Evolutionary conservation across 1,284 basidiomycete genomes (phyloP).

Genomic region (Omphalotus olearius): DNA sequence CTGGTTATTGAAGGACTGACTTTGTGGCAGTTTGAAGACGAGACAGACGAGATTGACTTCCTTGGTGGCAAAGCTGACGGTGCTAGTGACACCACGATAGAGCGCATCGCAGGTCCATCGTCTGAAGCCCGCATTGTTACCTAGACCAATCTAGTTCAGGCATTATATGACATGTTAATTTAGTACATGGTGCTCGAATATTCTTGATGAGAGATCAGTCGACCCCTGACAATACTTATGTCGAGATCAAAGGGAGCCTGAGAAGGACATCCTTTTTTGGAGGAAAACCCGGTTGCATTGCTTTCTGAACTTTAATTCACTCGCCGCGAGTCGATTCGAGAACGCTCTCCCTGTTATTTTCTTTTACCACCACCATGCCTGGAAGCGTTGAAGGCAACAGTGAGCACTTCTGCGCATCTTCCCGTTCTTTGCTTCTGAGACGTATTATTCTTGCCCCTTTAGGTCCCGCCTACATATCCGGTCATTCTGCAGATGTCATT

Average conservation of each 20-base stretch:
- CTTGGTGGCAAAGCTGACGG: too few species aligned
- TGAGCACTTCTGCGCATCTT: constrained; percentile 20
- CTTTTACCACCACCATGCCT: constrained; percentile 28
- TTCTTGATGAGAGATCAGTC: too few species aligned
- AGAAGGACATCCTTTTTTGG: too few species aligned
- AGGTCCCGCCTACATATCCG: constrained; percentile 73
- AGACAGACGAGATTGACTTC: constrained; percentile 16
- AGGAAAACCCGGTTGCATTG: too few species aligned
- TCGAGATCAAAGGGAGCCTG: too few species aligned
- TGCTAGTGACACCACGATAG: not conserved
- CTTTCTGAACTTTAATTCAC: too few species aligned
- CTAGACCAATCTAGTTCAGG: too few species aligned
- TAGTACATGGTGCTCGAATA: too few species aligned
- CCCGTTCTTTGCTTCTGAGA: not conserved
- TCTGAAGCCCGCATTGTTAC: too few species aligned
- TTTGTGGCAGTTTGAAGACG: constrained; percentile 23
- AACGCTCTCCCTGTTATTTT: not conserved
- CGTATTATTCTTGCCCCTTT: constrained; percentile 2
- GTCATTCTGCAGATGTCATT: constrained; percentile 81
- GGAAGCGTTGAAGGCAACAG: constrained; percentile 30
- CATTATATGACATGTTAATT: too few species aligned
- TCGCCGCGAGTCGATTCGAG: too few species aligned
- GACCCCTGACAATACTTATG: too few species aligned
- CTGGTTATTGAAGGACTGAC: constrained; percentile 37
- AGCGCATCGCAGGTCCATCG: not conserved